Evolutionary conservation across 208 protist genomes (phyloP).

Genomic region (Hexamita inflata): DNA sequence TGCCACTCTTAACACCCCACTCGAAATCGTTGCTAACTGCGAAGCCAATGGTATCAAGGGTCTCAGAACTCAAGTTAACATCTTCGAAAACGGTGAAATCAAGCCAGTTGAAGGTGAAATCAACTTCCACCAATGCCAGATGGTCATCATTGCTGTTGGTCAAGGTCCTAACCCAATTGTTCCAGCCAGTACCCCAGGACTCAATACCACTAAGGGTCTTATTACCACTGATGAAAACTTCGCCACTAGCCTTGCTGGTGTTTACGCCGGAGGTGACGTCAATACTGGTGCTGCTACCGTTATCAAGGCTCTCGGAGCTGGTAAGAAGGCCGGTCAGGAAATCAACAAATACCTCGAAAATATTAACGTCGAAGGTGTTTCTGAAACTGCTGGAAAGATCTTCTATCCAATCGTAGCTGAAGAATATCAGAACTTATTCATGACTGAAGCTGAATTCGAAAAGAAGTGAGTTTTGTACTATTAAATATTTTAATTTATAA

Average conservation of each 20-base stretch:
- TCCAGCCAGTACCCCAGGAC: not conserved
- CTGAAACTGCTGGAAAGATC: too few species aligned
- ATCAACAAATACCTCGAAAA: slow-evolving; percentile 24
- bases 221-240: slow-evolving; percentile 25
- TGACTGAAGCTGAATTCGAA: too few species aligned
- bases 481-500: too few species aligned
- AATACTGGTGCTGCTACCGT: slow-evolving; percentile 27
- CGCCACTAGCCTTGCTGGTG: slow-evolving; percentile 5
- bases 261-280: slow-evolving; percentile 25
- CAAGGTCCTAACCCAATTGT: slow-evolving; percentile 22
- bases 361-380: too few species aligned
- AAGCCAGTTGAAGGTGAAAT: not conserved
- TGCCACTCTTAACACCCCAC: not conserved
- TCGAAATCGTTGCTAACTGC: slow-evolving; percentile 20
- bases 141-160: slow-evolving; percentile 25
- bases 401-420: too few species aligned
- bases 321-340: not conserved
- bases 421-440: too few species aligned
- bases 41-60: slow-evolving; percentile 20
- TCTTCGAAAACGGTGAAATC: not conserved
- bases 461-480: too few species aligned
- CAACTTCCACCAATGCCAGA: not conserved
- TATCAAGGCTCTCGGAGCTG: slow-evolving; percentile 32
- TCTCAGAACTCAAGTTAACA: not conserved
- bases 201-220: slow-evolving; percentile 1